phyloP scores from a whole-genome alignment of 139 green algal species.

The Ulvella scutata region DNA sequence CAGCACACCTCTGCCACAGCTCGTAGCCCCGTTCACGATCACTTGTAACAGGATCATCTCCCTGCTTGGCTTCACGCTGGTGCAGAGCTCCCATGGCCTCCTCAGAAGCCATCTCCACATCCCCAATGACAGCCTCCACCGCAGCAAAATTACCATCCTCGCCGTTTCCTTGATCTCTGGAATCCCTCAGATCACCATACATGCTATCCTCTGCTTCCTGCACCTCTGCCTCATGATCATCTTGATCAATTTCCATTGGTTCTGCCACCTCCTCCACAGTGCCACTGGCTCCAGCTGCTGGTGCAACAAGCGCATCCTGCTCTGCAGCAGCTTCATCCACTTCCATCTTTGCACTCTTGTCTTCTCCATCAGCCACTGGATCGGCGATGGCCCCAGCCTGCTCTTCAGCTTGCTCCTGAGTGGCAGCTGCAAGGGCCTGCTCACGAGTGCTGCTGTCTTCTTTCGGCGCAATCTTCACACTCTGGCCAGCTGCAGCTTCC shows the following conservation, averaged over 20 bases:
- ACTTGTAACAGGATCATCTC: not conserved
- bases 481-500: conserved; percentile 4
- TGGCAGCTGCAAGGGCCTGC: conserved; percentile 66
- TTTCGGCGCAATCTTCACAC: conserved; percentile 2
- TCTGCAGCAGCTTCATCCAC: not conserved
- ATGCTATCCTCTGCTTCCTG: conserved; percentile 4
- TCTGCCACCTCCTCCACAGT: conserved; percentile 11
- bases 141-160: too few species aligned
- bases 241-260: conserved; percentile 5
- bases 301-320: not conserved
- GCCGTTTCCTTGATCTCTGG: conserved; percentile 5
- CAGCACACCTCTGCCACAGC: conserved; percentile 68
- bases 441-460: conserved; percentile 8
- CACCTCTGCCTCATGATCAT: not conserved
- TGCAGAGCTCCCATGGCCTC: not conserved
- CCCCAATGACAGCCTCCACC: too few species aligned
- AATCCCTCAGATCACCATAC: not conserved
- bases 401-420: conserved; percentile 69
- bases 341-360: conserved; percentile 3
- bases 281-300: conserved; percentile 1
- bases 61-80: conserved; percentile 5
- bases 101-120: conserved; percentile 3
- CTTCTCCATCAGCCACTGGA: conserved; percentile 9
- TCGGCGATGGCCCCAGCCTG: conserved; percentile 5
- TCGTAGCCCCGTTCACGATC: conserved; percentile 17